Base-by-base conservation (phyloP, 2,329 filamentous ascomycete genomes). In the Aspergillus tamarii region DNA sequence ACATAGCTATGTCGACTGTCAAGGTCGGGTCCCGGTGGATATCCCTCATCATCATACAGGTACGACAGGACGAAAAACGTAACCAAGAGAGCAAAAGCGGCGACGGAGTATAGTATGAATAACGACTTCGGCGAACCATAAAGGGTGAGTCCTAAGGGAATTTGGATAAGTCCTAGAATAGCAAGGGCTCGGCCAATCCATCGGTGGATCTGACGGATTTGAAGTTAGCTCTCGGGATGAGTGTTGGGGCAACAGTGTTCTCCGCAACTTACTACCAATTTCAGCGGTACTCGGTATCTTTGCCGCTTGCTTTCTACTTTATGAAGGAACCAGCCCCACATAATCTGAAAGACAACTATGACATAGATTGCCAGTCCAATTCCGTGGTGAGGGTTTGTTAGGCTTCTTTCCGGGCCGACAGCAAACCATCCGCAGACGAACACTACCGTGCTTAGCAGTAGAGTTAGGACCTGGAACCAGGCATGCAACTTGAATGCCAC, bases 71-170 rank as follows among this genome's bases (percentile, higher is more conserved):
- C 82, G 71, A 98, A 96, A 78, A 93, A 97, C 16, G 88, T 67
- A 2, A 93, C 72, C 19, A 97, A 69, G 39, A 97, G 81, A 21
- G 91, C 84, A 32, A 88, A 87, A 76, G 91, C 90, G 83, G 90
- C 94, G 0, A 98, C 67, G 0, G 94, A 86, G 73, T 91, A 99
- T 4, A 98, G 82, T 59, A 99, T 88, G 76, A 98, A 99, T 4
- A 94, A 84, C 43, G 86, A 87, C 72, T 90, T 88, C 6, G 95
- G 94, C 34, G 94, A 97, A 7, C 95, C 95, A 73, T 97, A 99
- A 1, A 99, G 84, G 0, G 94, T 94, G 54, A 99, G 83, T 0
- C 95, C 95, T 0, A 99, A 84, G 0, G 95, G 91, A 12, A 99
- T 88, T 75, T 99, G 95, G 4, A 89, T 86, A 68, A 98, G 89